Evolutionary conservation across 257 asterid genomes (phyloP).

Genomic region (Ajuga chamaepitys): DNA sequence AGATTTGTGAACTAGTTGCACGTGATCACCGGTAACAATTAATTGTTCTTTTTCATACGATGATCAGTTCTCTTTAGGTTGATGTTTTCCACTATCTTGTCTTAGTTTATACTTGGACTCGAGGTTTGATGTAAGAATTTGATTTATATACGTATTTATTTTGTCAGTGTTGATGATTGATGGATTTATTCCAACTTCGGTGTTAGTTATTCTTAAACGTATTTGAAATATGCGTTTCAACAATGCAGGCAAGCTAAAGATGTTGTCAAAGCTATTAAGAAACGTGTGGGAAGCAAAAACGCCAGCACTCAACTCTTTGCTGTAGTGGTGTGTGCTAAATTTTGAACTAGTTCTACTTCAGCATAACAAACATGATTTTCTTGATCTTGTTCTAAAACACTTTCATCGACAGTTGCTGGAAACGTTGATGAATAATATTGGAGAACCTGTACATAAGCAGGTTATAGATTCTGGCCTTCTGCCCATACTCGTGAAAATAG

Average conservation of each 20-base stretch:
- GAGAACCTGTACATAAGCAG: conserved; percentile 87
- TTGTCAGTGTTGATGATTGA: not conserved
- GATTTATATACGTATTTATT: too few species aligned
- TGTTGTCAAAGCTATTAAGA: conserved; percentile 83
- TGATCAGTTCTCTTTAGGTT: conserved; percentile 5
- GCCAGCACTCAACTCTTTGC: conserved; percentile 59
- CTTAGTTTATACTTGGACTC: not conserved
- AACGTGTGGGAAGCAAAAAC: conserved; percentile 74
- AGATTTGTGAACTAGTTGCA: conserved; percentile 85
- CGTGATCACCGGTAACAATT: conserved; percentile 75
- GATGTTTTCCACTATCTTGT: not conserved
- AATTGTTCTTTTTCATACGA: not conserved
- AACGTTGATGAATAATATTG: conserved; percentile 90
- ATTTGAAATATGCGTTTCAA: not conserved
- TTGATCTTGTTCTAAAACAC: conserved; percentile 15
- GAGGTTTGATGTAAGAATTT: not conserved
- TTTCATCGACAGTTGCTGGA: conserved; percentile 69
- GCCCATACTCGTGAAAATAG: conserved; percentile 77
- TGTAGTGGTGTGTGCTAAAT: conserved; percentile 48
- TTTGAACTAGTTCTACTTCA: not conserved
- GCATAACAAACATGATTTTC: conserved; percentile 1
- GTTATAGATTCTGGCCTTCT: conserved; percentile 75
- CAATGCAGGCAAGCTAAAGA: conserved; percentile 68
- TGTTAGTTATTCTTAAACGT: not conserved
- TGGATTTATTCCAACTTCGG: not conserved